Percentiles rank a stretch among this genome's conserved stretches.
Evolutionary conservation across 2,329 filamentous ascomycete species (phyloP).

Genomic region (Lachnellula subtilissima): DNA sequence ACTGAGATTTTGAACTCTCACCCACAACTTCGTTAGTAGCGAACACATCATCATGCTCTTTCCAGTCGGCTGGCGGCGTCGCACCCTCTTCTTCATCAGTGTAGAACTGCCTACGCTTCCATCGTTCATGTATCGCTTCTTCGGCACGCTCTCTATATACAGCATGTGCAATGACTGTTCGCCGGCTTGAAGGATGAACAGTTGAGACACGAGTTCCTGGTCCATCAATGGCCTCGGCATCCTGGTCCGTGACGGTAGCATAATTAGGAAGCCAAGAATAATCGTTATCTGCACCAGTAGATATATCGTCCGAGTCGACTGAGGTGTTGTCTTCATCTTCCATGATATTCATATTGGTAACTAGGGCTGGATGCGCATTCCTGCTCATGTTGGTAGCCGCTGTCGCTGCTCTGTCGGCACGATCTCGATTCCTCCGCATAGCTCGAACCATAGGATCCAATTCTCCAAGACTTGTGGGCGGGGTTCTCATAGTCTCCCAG

Average conservation of each 20-base stretch:
- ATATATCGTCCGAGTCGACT: conserved; percentile 12
- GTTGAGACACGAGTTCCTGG: conserved; percentile 21
- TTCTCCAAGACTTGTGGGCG: conserved; percentile 22
- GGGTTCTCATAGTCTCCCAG: conserved; percentile 27
- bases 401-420: conserved; percentile 1
- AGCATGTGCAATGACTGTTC: conserved; percentile 24
- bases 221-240: conserved; percentile 27
- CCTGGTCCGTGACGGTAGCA: conserved; percentile 27
- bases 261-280: conserved; percentile 23
- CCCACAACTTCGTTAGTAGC: conserved; percentile 16
- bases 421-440: conserved; percentile 15
- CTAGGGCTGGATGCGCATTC: conserved; percentile 5
- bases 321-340: conserved; percentile 4
- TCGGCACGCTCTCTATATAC: conserved; percentile 22
- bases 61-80: conserved; percentile 58
- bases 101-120: conserved; percentile 75
- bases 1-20: conserved; percentile 42
- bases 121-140: conserved; percentile 57
- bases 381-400: conserved; percentile 1
- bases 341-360: not conserved
- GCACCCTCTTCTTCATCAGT: conserved; percentile 80
- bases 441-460: conserved; percentile 18
- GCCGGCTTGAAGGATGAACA: conserved; percentile 18
- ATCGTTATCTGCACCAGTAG: conserved; percentile 10
- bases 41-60: conserved; percentile 53